Percentiles rank a stretch among this genome's conserved stretches.
phyloP scores from a whole-genome alignment of 768 basidiomycete genomes.

The Gautieria morchelliformis region DNA sequence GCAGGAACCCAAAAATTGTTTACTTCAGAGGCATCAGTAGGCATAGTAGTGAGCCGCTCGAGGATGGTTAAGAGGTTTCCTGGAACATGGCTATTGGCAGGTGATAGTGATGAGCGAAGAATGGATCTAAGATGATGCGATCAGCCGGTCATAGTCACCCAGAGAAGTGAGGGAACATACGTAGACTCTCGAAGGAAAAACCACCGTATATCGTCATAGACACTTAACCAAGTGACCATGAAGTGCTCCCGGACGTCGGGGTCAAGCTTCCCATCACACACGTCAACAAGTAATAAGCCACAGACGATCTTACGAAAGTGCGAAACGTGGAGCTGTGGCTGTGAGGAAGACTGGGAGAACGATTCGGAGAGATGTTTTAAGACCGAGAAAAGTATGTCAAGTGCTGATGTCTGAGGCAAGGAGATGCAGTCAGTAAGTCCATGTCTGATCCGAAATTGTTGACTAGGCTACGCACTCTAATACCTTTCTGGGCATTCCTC shows the following conservation, averaged over 20 bases:
- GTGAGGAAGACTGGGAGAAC: slow-evolving; percentile 23
- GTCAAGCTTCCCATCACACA: slow-evolving; percentile 33
- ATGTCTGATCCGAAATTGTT: not conserved
- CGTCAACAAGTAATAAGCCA: slow-evolving; percentile 36
- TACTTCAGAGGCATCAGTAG: slow-evolving; percentile 56
- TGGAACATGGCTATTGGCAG: slow-evolving; percentile 29
- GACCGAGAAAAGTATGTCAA: slow-evolving; percentile 69
- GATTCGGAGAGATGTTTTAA: slow-evolving; percentile 58
- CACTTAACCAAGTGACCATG: slow-evolving; percentile 62
- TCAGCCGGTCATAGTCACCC: not conserved
- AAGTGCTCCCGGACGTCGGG: slow-evolving; percentile 56
- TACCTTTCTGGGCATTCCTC: slow-evolving; percentile 63
- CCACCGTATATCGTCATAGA: slow-evolving; percentile 80
- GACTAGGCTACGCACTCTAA: slow-evolving; percentile 47
- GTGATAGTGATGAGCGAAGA: slow-evolving; percentile 17
- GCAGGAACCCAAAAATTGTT: slow-evolving; percentile 76
- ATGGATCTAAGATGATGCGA: not conserved
- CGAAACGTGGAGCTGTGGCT: slow-evolving; percentile 58
- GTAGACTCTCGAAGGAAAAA: slow-evolving; percentile 76
- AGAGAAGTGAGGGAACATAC: slow-evolving; percentile 29
- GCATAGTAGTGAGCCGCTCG: slow-evolving; percentile 63
- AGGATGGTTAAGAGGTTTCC: slow-evolving; percentile 56
- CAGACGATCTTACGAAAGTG: slow-evolving; percentile 58
- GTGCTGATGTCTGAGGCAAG: slow-evolving; percentile 46
- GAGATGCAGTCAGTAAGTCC: not conserved